Evolutionary conservation across 2,329 filamentous ascomycete species (phyloP).

Genomic region (Daldinia eschscholtzii): DNA sequence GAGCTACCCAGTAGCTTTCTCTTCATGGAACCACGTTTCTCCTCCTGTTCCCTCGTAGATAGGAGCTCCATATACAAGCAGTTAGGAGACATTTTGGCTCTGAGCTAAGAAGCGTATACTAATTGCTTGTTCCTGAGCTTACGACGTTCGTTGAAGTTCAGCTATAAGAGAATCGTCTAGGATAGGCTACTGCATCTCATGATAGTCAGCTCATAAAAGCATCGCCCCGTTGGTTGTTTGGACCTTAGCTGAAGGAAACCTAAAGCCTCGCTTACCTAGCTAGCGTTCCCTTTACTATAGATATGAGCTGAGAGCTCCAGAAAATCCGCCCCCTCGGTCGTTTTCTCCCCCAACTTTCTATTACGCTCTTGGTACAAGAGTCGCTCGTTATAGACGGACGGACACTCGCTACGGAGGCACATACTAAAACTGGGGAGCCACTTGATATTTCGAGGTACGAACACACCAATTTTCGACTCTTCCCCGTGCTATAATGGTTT

Average conservation of each 20-base stretch:
- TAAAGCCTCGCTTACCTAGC: conserved; percentile 26
- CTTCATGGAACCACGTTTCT: conserved; percentile 31
- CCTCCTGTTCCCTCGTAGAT: conserved; percentile 25
- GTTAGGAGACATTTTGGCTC: conserved; percentile 13
- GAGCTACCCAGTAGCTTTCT: conserved; percentile 26
- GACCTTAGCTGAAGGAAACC: conserved; percentile 30
- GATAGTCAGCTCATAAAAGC: conserved; percentile 23
- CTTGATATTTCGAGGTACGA: background rate
- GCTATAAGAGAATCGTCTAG: conserved; percentile 29
- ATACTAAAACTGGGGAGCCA: conserved; percentile 18
- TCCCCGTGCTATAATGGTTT: conserved; percentile 46
- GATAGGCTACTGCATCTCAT: conserved; percentile 22
- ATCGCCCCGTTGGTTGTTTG: conserved; percentile 26
- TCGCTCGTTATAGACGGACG: conserved; percentile 38
- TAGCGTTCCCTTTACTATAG: conserved; percentile 26
- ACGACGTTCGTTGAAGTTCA: conserved; percentile 27
- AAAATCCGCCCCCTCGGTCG: conserved; percentile 21
- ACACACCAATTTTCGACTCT: conserved; percentile 4
- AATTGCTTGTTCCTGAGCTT: conserved; percentile 22
- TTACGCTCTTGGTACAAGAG: conserved; percentile 28
- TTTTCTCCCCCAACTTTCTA: conserved; percentile 18
- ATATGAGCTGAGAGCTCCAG: conserved; percentile 33
- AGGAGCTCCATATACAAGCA: conserved; percentile 29
- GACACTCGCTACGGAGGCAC: conserved; percentile 37
- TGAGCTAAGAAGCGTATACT: conserved; percentile 25